phyloP scores from a whole-genome alignment of 176 grass and related monocot species.

The Eragrostis nindensis region DNA sequence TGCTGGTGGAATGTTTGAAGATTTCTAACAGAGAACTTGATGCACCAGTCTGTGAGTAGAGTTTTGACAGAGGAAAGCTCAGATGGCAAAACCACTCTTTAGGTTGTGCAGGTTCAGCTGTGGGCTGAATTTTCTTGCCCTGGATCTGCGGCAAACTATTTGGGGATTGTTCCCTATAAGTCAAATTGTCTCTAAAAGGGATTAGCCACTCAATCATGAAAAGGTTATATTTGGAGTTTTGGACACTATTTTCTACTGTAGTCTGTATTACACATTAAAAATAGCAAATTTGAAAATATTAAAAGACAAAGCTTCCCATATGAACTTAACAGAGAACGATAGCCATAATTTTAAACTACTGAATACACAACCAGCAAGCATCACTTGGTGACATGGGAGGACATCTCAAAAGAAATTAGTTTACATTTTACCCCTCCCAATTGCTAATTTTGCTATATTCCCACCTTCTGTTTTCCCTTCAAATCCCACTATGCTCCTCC shows the following conservation, averaged over 20 bases:
- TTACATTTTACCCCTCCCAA: background rate
- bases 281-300: background rate
- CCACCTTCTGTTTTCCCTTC: background rate
- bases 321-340: background rate
- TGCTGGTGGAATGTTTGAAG: background rate
- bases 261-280: background rate
- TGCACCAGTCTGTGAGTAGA: background rate
- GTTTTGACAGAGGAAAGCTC: background rate
- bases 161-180: background rate
- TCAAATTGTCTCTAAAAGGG: background rate
- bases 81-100: background rate
- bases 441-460: background rate
- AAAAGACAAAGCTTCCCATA: background rate
- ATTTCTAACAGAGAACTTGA: constrained; percentile 10
- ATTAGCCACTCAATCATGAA: background rate
- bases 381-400: background rate
- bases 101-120: background rate
- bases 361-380: background rate
- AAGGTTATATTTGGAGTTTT: background rate
- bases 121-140: background rate
- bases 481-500: too few species aligned
- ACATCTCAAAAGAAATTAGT: background rate
- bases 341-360: background rate
- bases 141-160: background rate
- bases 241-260: background rate